A percentile compares a stretch with the other conserved stretches of the same genome.
phyloP scores from a whole-genome alignment of 2,329 filamentous ascomycete species.

The Exophiala viscosa region DNA sequence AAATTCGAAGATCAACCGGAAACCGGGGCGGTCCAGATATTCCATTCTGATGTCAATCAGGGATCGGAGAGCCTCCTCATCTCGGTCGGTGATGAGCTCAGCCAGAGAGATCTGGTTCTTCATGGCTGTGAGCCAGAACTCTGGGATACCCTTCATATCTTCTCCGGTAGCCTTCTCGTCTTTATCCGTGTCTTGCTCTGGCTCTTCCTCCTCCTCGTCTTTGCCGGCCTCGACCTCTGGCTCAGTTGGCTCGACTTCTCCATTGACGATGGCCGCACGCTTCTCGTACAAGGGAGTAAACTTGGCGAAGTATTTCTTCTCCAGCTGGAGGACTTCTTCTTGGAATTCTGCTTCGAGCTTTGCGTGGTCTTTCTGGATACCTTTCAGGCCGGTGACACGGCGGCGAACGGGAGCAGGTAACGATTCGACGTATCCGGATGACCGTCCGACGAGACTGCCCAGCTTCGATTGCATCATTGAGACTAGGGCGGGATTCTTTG shows the following conservation, averaged over 20 bases:
- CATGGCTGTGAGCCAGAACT: constrained; percentile 99
- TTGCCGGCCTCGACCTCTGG: constrained; percentile 84
- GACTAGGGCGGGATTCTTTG: constrained; percentile 89
- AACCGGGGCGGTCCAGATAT: constrained; percentile 96
- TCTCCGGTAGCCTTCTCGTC: constrained; percentile 43
- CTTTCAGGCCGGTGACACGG: constrained; percentile 92
- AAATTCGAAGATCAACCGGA: constrained; percentile 98
- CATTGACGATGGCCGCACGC: constrained; percentile 90
- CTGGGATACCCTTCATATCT: constrained; percentile 76
- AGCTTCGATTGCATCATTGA: constrained; percentile 98
- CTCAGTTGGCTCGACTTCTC: constrained; percentile 76
- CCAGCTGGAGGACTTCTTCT: constrained; percentile 93
- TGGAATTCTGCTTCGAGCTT: constrained; percentile 98
- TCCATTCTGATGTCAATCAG: constrained; percentile 96
- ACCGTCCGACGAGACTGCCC: constrained; percentile 84
- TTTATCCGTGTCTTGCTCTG: constrained; percentile 58
- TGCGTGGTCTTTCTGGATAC: constrained; percentile 96
- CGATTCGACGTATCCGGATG: constrained; percentile 96
- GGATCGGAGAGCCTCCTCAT: constrained; percentile 87
- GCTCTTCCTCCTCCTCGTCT: constrained; percentile 62
- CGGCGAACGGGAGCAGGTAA: constrained; percentile 84
- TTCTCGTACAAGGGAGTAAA: constrained; percentile 97
- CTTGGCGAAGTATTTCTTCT: constrained; percentile 99
- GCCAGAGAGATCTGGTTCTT: constrained; percentile 97
- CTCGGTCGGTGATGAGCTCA: constrained; percentile 97